Evolutionary conservation across 2,329 filamentous ascomycete species (phyloP).

Genomic region (Knoxdaviesia capensis): DNA sequence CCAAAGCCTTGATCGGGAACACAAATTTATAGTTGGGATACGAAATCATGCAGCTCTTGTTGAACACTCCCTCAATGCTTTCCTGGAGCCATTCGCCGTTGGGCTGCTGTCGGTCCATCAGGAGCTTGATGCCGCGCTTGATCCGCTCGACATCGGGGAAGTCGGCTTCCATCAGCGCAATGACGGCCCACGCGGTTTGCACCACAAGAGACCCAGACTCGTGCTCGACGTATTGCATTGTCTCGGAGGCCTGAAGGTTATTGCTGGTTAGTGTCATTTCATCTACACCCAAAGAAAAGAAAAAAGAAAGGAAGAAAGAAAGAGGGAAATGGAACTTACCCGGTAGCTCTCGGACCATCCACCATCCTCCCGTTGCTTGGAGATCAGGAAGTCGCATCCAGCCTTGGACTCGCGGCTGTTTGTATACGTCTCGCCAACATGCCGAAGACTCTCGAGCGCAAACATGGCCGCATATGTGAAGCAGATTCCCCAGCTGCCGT

Average conservation of each 20-base stretch:
- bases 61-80: conserved; percentile 94
- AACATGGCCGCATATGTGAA: conserved; percentile 98
- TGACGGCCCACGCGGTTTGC: conserved; percentile 80
- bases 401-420: conserved; percentile 51
- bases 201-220: conserved; percentile 65
- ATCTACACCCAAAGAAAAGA: conserved; percentile 1
- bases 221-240: conserved; percentile 55
- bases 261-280: not conserved
- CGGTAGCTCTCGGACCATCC: conserved; percentile 94
- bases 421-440: conserved; percentile 61
- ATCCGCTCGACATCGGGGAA: conserved; percentile 60
- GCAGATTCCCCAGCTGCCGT: conserved; percentile 94
- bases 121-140: conserved; percentile 52
- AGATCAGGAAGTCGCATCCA: conserved; percentile 71
- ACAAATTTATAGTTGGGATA: conserved; percentile 99
- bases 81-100: conserved; percentile 95
- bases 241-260: conserved; percentile 46
- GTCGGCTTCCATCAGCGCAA: conserved; percentile 62
- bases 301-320: no score
- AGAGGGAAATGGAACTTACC: conserved; percentile 19
- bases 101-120: conserved; percentile 66
- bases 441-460: conserved; percentile 67
- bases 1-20: conserved; percentile 83
- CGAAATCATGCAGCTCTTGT: conserved; percentile 97
- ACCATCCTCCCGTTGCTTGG: conserved; percentile 70